phyloP scores from a whole-genome alignment of 352 stramenopile species.

The Pythium dissotocum region DNA sequence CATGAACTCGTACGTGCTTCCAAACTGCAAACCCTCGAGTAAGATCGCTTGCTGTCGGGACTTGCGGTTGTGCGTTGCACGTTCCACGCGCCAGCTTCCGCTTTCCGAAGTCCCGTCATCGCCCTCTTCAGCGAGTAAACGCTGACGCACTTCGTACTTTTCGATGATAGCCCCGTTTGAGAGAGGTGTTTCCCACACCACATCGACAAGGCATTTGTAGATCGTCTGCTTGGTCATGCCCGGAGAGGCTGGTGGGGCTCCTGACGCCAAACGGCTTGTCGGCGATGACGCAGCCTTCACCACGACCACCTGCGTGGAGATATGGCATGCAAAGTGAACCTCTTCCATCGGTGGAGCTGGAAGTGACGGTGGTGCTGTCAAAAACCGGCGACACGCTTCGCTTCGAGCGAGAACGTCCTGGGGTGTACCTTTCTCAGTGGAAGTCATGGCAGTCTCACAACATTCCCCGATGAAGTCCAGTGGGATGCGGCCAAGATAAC shows the following conservation, averaged over 20 bases:
- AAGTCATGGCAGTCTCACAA: slow-evolving; percentile 32
- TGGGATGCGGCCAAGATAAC: slow-evolving; percentile 55
- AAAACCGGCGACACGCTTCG: slow-evolving; percentile 41
- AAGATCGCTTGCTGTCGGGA: slow-evolving; percentile 36
- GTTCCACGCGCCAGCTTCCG: slow-evolving; percentile 44
- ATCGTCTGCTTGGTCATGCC: slow-evolving; percentile 34
- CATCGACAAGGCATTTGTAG: slow-evolving; percentile 53
- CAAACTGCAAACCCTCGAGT: slow-evolving; percentile 59
- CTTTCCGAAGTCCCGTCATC: slow-evolving; percentile 23
- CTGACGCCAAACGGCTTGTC: not conserved
- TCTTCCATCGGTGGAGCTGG: slow-evolving; percentile 32
- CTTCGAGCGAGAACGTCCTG: slow-evolving; percentile 24
- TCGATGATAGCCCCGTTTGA: slow-evolving; percentile 72
- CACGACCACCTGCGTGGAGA: slow-evolving; percentile 43
- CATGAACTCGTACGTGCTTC: slow-evolving; percentile 57
- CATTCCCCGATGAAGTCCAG: slow-evolving; percentile 62
- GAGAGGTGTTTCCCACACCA: slow-evolving; percentile 58
- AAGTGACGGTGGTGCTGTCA: slow-evolving; percentile 35
- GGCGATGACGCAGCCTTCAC: slow-evolving; percentile 28
- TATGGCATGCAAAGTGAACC: slow-evolving; percentile 41
- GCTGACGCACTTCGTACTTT: slow-evolving; percentile 71
- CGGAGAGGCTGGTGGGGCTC: not conserved
- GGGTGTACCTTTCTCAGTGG: not conserved
- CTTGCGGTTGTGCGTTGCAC: slow-evolving; percentile 46
- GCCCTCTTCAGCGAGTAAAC: slow-evolving; percentile 35